Evolutionary conservation across 768 basidiomycete genomes (phyloP), one percentile per base, ranked within the genome.

Genomic region (Amanita phalloides): DNA sequence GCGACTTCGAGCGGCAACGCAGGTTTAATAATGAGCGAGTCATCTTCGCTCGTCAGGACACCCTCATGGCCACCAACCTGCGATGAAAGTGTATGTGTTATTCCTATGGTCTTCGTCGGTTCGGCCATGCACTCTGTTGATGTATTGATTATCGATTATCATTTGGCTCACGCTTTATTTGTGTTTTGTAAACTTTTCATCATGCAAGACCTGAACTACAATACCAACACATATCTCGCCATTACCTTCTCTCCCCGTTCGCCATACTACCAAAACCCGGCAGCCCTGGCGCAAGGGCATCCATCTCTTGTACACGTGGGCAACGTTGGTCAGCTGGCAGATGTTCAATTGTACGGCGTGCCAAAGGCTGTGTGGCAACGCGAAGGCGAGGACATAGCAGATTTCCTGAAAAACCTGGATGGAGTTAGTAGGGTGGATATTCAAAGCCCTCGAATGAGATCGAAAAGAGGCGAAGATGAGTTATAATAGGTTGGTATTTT

Each of bases 61-160:
- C 84, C 82, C 3, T 77, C 63, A 60, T 95, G 92, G 0, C 91
- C 91, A 17, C 86, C 90, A 46, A 94, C 90, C 67, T 92, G 86
- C 17, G 75, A 67, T 8, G 63, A 62, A 23, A 84, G 70, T 2
- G 74, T 55, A 4, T 61, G 64, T 3, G 28, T 17, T 6, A 17
- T 14, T 23, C 8, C 2, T 10, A 21, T 6, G 11, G 62, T 58
- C 47, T 51, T 44, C 14, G 46, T 51, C 49, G 54, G 51, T 48
- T 37, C 54, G 50, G 44, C 30, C 41, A 48, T 49, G 44, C 25
- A 21, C 23, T 49, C 30, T 20, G 33, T 39, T 21, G 47, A 37
- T 49, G 35, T 20, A 37, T 39, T 21, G 47, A 37, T 48, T 13
- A n/a, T 20, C 25, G 45, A 52, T 49, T 13, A 35, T 21, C 11